Percentiles rank a stretch among this genome's conserved stretches.
phyloP scores from a whole-genome alignment of 306 rosid species.

The Malus domestica region DNA sequence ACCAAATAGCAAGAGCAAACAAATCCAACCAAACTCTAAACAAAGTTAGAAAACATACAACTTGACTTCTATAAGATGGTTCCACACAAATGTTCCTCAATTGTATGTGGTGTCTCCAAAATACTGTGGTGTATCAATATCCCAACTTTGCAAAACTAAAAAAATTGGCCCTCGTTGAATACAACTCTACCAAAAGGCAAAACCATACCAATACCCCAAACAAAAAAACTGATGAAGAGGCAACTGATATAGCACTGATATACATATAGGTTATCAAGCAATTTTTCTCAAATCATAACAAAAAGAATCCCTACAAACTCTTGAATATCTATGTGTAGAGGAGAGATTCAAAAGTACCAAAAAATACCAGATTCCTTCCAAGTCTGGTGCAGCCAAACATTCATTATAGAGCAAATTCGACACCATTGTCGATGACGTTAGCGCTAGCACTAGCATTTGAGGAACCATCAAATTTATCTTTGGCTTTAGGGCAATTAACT shows the following conservation, averaged over 20 bases:
- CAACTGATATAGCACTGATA: not conserved
- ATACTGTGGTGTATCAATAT: not conserved
- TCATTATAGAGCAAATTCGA: not conserved
- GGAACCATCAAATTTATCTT: not conserved
- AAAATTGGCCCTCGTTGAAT: not conserved
- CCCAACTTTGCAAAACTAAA: not conserved
- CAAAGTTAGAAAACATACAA: not conserved
- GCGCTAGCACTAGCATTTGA: not conserved
- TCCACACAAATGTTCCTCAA: not conserved
- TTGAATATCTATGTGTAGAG: no score
- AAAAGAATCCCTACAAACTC: no score
- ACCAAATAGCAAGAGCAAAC: not conserved
- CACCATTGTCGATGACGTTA: not conserved
- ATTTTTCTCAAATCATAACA: no score
- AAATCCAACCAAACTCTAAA: not conserved
- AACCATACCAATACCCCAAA: not conserved
- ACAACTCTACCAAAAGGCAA: not conserved
- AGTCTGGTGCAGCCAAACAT: not conserved
- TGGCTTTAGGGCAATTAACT: not conserved
- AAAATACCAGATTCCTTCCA: no score
- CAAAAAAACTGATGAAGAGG: not conserved
- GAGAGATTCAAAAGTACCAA: not conserved
- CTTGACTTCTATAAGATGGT: not conserved
- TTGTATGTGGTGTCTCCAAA: not conserved
- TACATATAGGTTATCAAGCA: no score